A percentile compares a stretch with the other conserved stretches of the same genome.
Conservation (phyloP, 1,139 yeast species). For the Debaryomyces coudertii region DNA sequence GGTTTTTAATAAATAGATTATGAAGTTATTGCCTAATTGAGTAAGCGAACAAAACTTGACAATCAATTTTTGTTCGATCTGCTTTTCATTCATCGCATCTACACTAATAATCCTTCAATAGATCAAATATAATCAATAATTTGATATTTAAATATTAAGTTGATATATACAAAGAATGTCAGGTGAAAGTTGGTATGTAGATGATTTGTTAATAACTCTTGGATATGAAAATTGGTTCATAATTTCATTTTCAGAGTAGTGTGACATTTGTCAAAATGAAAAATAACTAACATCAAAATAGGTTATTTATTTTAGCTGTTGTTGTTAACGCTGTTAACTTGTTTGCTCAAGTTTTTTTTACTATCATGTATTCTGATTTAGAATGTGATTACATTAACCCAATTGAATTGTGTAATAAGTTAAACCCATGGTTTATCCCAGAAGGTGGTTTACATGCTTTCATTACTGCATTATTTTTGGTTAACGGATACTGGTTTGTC, state of each 20-base stretch:
- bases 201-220: background rate
- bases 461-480: conserved; percentile 67
- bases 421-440: conserved; percentile 87
- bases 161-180: conserved; percentile 22
- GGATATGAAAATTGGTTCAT: background rate
- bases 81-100: conserved; percentile 7
- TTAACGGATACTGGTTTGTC: conserved; percentile 93
- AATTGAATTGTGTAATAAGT: conserved; percentile 90
- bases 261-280: background rate
- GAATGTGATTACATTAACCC: conserved; percentile 97
- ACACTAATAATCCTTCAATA: background rate
- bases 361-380: conserved; percentile 89
- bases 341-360: conserved; percentile 89
- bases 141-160: background rate
- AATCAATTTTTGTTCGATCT: conserved; percentile 8
- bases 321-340: conserved; percentile 82
- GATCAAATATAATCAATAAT: conserved; percentile 1
- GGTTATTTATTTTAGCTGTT: conserved; percentile 85
- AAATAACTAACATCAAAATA: conserved; percentile 16
- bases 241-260: background rate
- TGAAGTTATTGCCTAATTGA: conserved; percentile 6
- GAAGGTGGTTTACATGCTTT: conserved; percentile 86
- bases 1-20: background rate
- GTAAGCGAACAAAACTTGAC: conserved; percentile 10
- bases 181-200: conserved; percentile 37